Base-by-base conservation (phyloP, 129 eudicot species). In the Calendula officinalis region DNA sequence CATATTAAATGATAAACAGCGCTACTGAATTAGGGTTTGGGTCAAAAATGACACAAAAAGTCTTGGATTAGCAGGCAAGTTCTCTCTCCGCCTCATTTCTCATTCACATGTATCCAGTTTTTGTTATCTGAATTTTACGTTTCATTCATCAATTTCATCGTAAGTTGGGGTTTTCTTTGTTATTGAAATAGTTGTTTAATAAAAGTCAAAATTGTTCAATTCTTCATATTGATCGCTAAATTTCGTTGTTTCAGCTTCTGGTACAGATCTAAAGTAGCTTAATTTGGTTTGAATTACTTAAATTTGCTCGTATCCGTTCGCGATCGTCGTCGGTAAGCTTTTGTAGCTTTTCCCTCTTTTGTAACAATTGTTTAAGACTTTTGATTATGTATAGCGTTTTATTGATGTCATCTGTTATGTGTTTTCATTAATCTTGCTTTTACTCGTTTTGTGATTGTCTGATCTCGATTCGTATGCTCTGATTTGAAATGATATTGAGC, bases 301-400 rank as follows among this genome's bases (percentile, higher is more conserved):
- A 51, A 62, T 62, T 62, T 62, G 32, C 10, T 15, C 17, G 51
- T 30, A 64, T 7, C 51, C 16, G 44, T 55, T 7, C 38, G 38
- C 59, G 67, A 66, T 66, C 56, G 39, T 57, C 58, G 54, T 66
- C 16, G 72, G 78, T 74, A 57, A 74, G 78, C 16, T 66, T 57
- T 40, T 55, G 13, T 40, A 9, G 3, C n/a, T 49, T 72, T 17
- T 7, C 14, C 47, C 45, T 30, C 9, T 17, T 0, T 40, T 50
- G 62, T 65, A 39, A 73, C 55, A 6, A 5, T 2, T 70, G 49
- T 49, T 60, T 0, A 34, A 34, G 14, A 8, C 36, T 56, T 65
- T 56, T 32, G 44, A 55, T 27, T 17, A 4, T 55, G 4, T 13
- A 3, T 37, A 17, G 11, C 14, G 56, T 46, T n/a, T 55, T 5